These are phyloP conservation scores for Panaeolus cyanescens DNA, from an alignment of 768 basidiomycete genomes.

Conservation along the genomic window DNA sequence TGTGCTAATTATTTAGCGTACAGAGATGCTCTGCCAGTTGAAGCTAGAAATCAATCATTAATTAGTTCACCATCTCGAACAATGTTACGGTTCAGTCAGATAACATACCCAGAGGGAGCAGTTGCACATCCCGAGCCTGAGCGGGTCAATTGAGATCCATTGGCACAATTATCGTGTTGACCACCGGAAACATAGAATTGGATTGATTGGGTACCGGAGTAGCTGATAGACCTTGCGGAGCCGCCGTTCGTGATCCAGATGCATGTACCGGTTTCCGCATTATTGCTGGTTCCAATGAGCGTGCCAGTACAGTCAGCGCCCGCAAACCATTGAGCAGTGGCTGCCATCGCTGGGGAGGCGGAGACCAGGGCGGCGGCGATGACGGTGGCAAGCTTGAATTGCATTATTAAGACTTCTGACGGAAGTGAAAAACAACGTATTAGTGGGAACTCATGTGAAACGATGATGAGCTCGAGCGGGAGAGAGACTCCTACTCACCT, in stretches of 20 bases:
- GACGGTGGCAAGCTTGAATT: conserved; percentile 17
- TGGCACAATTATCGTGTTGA: conserved; percentile 16
- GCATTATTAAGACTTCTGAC: conserved; percentile 11
- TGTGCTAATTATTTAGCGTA: no score
- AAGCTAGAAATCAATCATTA: conserved; percentile 13
- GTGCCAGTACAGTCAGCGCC: conserved; percentile 10
- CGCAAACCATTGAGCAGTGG: conserved; percentile 8
- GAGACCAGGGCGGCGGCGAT: conserved; percentile 11
- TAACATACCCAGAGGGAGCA: conserved; percentile 16
- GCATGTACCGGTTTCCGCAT: conserved; percentile 9
- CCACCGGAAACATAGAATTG: conserved; percentile 18
- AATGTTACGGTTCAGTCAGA: conserved; percentile 7
- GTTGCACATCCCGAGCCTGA: conserved; percentile 19
- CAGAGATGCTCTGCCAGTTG: conserved; percentile 15
- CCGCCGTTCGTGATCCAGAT: conserved; percentile 9
- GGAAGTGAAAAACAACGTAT: no score
- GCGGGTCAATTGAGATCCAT: conserved; percentile 12
- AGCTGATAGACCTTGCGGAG: conserved; percentile 17
- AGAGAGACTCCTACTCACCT: no score
- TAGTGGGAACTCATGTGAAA: no score
- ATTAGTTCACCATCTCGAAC: conserved; percentile 5
- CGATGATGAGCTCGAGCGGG: no score
- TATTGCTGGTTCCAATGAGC: background rate
- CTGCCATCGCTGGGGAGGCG: conserved; percentile 17
- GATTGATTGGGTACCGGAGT: conserved; percentile 17